Evolutionary conservation across 257 asterid genomes (phyloP).

Genomic region (Przewalskia tangutica): DNA sequence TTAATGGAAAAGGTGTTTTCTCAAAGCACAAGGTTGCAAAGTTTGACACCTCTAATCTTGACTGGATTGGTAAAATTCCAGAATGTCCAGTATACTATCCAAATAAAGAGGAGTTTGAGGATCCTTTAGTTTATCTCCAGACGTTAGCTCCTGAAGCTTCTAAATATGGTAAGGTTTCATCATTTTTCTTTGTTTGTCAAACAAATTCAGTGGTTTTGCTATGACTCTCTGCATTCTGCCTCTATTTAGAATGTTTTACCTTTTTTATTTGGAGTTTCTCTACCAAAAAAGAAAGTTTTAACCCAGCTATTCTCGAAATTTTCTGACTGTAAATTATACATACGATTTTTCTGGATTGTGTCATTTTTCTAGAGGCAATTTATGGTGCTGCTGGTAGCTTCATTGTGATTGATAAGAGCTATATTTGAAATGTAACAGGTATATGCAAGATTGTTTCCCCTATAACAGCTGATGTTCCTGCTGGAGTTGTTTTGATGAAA

Average conservation of each 20-base stretch:
- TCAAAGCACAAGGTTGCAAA: conserved; percentile 58
- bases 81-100: conserved; percentile 90
- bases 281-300: neutral
- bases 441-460: conserved; percentile 95
- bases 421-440: conserved; percentile 38
- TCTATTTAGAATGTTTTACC: neutral
- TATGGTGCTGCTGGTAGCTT: neutral
- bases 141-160: conserved; percentile 97
- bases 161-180: conserved; percentile 52
- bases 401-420: conserved; percentile 8
- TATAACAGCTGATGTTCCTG: conserved; percentile 86
- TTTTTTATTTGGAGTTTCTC: neutral
- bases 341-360: neutral
- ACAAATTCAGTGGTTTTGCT: neutral
- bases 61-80: conserved; percentile 72
- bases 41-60: conserved; percentile 58
- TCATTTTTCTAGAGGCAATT: neutral
- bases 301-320: neutral
- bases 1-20: conserved; percentile 45
- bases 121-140: conserved; percentile 79
- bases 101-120: conserved; percentile 78
- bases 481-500: conserved; percentile 87
- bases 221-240: neutral
- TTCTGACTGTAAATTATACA: neutral
- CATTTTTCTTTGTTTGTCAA: neutral